Evolutionary conservation across 2,329 filamentous ascomycete genomes (phyloP).

Genomic region (Cladosporium sp.): DNA sequence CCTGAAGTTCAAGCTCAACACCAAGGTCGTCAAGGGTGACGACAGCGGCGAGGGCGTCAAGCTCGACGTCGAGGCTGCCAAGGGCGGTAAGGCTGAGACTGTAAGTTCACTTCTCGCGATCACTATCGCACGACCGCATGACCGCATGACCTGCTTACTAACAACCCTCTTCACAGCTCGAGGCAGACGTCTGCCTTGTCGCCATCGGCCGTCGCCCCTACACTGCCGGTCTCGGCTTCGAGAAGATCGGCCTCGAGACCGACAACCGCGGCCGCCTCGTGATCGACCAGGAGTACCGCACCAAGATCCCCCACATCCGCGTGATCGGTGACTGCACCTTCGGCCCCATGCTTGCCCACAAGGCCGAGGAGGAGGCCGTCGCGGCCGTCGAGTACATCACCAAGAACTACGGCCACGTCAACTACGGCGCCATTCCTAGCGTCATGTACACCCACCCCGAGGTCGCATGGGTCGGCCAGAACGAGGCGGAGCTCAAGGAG

Average conservation of each 20-base stretch:
- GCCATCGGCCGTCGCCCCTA: constrained; percentile 95
- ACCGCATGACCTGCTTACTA: constrained; percentile 16
- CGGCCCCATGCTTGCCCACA: constrained; percentile 93
- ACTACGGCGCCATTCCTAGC: constrained; percentile 94
- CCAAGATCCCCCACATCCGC: constrained; percentile 93
- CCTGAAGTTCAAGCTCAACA: constrained; percentile 96
- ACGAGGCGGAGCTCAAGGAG: constrained; percentile 89
- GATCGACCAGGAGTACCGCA: constrained; percentile 98
- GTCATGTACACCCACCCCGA: constrained; percentile 99
- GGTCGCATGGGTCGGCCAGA: constrained; percentile 97
- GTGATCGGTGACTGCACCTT: constrained; percentile 95
- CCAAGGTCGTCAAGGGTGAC: constrained; percentile 87
- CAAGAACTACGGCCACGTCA: constrained; percentile 97
- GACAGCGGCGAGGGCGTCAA: constrained; percentile 69
- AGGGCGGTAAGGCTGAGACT: constrained; percentile 90
- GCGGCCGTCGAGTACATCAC: constrained; percentile 95
- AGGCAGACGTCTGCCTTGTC: constrained; percentile 91
- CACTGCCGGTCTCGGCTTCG: constrained; percentile 82
- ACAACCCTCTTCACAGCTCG: constrained; percentile 52
- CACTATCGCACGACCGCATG: neutral
- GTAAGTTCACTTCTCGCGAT: constrained; percentile 49
- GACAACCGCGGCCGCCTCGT: constrained; percentile 92
- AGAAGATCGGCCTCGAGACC: constrained; percentile 86
- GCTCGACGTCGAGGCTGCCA: constrained; percentile 82
- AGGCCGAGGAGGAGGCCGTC: constrained; percentile 96